phyloP scores from a whole-genome alignment of 495 filamentous ascomycete species.

The Penicillium desertorum region DNA sequence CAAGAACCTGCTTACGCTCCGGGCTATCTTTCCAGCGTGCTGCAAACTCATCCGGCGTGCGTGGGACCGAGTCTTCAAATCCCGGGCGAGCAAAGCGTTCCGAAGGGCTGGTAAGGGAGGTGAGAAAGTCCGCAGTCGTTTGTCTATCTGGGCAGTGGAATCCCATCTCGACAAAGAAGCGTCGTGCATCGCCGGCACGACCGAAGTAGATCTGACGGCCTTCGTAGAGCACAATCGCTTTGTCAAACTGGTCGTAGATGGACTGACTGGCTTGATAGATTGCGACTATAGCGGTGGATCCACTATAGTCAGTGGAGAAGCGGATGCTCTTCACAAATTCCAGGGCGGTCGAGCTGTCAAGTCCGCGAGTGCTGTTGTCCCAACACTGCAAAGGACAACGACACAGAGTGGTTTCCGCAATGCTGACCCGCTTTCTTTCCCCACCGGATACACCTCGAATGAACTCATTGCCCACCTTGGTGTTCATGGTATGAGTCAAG shows the following conservation, averaged over 20 bases:
- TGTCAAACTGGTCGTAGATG: slow-evolving; percentile 78
- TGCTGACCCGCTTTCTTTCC: slow-evolving; percentile 80
- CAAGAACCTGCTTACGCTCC: slow-evolving; percentile 62
- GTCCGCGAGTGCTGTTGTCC: slow-evolving; percentile 75
- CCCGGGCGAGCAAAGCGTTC: slow-evolving; percentile 65
- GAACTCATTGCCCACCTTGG: slow-evolving; percentile 76
- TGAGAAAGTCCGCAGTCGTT: slow-evolving; percentile 78
- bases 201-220: slow-evolving; percentile 85
- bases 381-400: slow-evolving; percentile 73
- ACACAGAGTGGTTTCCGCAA: slow-evolving; percentile 68
- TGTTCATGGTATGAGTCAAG: slow-evolving; percentile 73
- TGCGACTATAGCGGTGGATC: slow-evolving; percentile 69
- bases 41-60: slow-evolving; percentile 77
- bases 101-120: slow-evolving; percentile 69
- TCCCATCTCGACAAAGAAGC: slow-evolving; percentile 72
- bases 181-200: slow-evolving; percentile 56
- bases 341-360: slow-evolving; percentile 79
- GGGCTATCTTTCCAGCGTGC: slow-evolving; percentile 69
- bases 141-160: slow-evolving; percentile 71
- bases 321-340: slow-evolving; percentile 73
- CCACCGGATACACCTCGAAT: slow-evolving; percentile 79
- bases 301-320: slow-evolving; percentile 62
- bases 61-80: slow-evolving; percentile 63
- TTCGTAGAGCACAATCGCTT: slow-evolving; percentile 75
- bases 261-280: slow-evolving; percentile 81